Conservation (phyloP, 2,329 filamentous ascomycete genomes). For the Pseudogymnoascus sp. region DNA sequence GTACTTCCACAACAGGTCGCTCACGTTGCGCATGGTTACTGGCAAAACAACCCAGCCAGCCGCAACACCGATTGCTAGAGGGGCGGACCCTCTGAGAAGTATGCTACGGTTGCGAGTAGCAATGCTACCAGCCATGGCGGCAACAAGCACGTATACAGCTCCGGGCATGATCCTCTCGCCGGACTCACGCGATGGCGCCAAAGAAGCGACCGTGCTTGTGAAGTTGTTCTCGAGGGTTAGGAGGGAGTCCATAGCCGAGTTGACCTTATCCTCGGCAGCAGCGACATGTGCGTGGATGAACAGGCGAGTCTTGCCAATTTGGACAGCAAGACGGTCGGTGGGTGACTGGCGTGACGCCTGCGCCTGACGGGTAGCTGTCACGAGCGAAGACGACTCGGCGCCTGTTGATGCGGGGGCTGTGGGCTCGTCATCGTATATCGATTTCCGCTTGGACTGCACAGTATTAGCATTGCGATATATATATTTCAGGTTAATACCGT, state of each 20-base stretch:
- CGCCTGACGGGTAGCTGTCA: constrained; percentile 32
- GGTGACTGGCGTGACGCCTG: constrained; percentile 38
- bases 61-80: constrained; percentile 71
- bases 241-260: constrained; percentile 70
- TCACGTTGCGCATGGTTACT: constrained; percentile 82
- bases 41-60: constrained; percentile 82
- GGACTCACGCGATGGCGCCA: constrained; percentile 78
- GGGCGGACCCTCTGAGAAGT: constrained; percentile 68
- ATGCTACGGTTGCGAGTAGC: constrained; percentile 82
- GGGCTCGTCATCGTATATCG: constrained; percentile 70
- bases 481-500: constrained; percentile 10
- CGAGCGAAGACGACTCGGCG: constrained; percentile 24
- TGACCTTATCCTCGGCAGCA: constrained; percentile 72
- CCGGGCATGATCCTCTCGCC: constrained; percentile 88
- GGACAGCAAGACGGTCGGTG: constrained; percentile 78
- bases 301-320: constrained; percentile 74
- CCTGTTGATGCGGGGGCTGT: constrained; percentile 29
- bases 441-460: constrained; percentile 47
- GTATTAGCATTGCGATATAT: background rate
- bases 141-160: constrained; percentile 83
- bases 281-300: constrained; percentile 72
- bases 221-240: constrained; percentile 84
- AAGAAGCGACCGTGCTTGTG: constrained; percentile 78
- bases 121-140: constrained; percentile 92
- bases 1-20: constrained; percentile 81